These are phyloP conservation scores for Lactifluus echinatus DNA, from an alignment of 768 basidiomycete genomes.

Conservation along the genomic window DNA sequence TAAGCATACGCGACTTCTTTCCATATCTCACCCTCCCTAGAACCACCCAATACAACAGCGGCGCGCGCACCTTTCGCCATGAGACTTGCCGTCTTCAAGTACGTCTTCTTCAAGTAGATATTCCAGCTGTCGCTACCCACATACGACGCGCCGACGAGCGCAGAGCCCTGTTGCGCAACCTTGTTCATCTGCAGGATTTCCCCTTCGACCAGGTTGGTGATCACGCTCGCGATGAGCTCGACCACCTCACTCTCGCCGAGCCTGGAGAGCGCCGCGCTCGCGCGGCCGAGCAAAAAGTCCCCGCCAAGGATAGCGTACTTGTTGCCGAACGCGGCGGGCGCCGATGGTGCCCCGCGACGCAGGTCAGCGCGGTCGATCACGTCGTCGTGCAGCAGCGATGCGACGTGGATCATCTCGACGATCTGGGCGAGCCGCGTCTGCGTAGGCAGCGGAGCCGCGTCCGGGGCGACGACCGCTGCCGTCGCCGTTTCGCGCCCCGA, in stretches of 20 bases:
- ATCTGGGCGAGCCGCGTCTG: constrained; percentile 93
- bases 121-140: constrained; percentile 51
- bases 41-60: constrained; percentile 83
- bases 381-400: constrained; percentile 87
- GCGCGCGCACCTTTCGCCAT: constrained; percentile 84
- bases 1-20: constrained; percentile 89
- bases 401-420: constrained; percentile 96
- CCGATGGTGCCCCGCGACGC: constrained; percentile 59
- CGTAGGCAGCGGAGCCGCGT: constrained; percentile 58
- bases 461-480: constrained; percentile 28
- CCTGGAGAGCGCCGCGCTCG: constrained; percentile 77
- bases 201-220: constrained; percentile 94
- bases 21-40: constrained; percentile 63
- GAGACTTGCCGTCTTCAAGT: constrained; percentile 85
- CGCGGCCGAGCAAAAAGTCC: constrained; percentile 90
- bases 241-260: constrained; percentile 86
- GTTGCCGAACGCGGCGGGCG: constrained; percentile 76
- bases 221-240: constrained; percentile 85
- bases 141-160: constrained; percentile 25
- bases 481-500: constrained; percentile 27
- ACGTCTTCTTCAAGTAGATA: constrained; percentile 83
- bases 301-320: constrained; percentile 92
- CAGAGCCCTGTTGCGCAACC: constrained; percentile 36
- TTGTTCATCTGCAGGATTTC: constrained; percentile 77
- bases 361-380: constrained; percentile 71